Base-by-base conservation (phyloP, 1,139 yeast genomes). In the Candida albicans region DNA sequence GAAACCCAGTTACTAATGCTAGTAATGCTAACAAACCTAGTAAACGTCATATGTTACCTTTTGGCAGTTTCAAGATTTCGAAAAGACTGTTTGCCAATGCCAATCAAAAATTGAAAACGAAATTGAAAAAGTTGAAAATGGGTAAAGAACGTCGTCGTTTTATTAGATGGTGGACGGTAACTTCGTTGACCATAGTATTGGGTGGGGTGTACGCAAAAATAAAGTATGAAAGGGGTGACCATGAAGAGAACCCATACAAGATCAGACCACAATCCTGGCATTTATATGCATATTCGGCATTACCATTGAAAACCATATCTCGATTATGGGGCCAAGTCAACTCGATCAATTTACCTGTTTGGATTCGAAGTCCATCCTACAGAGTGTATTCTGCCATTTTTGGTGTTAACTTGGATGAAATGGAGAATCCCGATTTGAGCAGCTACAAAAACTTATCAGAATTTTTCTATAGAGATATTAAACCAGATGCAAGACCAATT, bases 311-410 rank as follows among this genome's bases (percentile, higher is more conserved):
- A 59, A 88, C 96, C 4, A 75, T 90, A 40, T 90, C 97, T 1
- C 77, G 99, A 48, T 68, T 91, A 40, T 95, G 99, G 99, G 99
- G 99, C 26, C 81, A 80, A 54, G 79, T 93, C 49, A 93, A 95
- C 62, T 84, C 84, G 45, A 77, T 91, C 40, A 83, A 82, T 39
- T 73, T 95, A 51, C 99, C 99, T 0, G 77, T 83, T 13, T 89
- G 96, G 95, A 62, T 93, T 54, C 78, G 99, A 56, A 81, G 78
- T 25, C 96, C 96, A 14, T 84, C 96, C 4, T 95, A 77, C 67
- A 77, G 74, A 57, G 72, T 91, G 44, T 95, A 93, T 62, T 79
- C 96, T 2, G 73, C 77, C 46, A 50, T 87, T 22, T 95, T 95
- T 64, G 96, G 96, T 2, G 99, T 86, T 13, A 86, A 93, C 57